phyloP scores from a whole-genome alignment of 345 rosid species.

The Sisymbrium irio region DNA sequence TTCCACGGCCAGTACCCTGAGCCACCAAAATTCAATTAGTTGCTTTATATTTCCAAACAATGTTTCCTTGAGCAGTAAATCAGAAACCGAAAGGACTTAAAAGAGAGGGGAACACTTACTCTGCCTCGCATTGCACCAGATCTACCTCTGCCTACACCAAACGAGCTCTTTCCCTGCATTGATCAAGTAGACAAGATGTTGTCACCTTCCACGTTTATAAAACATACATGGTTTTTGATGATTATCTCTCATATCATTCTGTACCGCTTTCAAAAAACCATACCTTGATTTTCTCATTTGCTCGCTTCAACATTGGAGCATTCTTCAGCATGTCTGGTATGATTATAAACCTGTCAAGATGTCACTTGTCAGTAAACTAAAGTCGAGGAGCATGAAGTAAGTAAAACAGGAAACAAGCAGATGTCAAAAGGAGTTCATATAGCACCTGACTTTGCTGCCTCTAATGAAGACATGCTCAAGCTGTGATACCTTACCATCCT shows the following conservation, averaged over 20 bases:
- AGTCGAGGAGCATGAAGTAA: neutral
- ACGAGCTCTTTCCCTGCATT: constrained; percentile 80
- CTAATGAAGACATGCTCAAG: constrained; percentile 98
- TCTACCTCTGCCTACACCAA: constrained; percentile 94
- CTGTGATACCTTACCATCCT: constrained; percentile 97
- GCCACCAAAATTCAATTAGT: constrained; percentile 27
- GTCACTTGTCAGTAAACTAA: neutral
- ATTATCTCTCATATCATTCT: neutral
- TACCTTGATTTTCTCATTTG: constrained; percentile 84
- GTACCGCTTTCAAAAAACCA: no score
- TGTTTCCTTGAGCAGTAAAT: neutral
- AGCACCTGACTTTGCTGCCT: constrained; percentile 97
- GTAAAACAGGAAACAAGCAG: neutral
- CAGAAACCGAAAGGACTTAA: neutral
- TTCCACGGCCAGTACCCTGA: constrained; percentile 81
- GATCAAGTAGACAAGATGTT: neutral
- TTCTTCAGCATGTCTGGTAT: constrained; percentile 98
- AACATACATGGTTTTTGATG: neutral
- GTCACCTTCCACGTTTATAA: neutral
- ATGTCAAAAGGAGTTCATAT: neutral
- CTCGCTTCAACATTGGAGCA: constrained; percentile 91
- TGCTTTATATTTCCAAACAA: neutral
- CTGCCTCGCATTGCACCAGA: constrained; percentile 83
- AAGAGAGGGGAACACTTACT: constrained; percentile 44
- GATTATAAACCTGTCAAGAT: constrained; percentile 74